phyloP scores from a whole-genome alignment of 768 basidiomycete genomes.

The Tricholomella constricta region DNA sequence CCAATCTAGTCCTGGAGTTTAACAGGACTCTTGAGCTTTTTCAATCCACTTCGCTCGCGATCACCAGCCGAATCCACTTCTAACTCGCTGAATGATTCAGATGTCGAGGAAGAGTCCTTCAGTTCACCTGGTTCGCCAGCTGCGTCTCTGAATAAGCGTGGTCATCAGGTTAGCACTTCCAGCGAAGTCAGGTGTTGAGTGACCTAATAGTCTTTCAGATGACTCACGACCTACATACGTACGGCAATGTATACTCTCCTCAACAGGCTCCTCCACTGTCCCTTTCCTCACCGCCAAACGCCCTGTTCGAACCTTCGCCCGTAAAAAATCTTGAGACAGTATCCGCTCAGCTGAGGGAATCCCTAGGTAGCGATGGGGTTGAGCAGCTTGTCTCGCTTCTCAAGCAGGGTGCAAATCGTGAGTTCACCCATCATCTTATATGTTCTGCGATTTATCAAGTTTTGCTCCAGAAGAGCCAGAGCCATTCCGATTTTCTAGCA shows the following conservation, averaged over 20 bases:
- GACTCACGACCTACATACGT: constrained; percentile 15
- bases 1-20: constrained; percentile 50
- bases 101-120: constrained; percentile 21
- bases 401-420: constrained; percentile 52
- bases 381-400: constrained; percentile 34
- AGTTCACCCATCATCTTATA: constrained; percentile 17
- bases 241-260: constrained; percentile 5
- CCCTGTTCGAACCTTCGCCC: constrained; percentile 28
- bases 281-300: constrained; percentile 1
- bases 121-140: constrained; percentile 14
- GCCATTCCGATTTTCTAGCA: constrained; percentile 65
- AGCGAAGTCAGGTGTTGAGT: neutral
- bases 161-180: constrained; percentile 26
- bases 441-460: neutral
- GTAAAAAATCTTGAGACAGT: constrained; percentile 45
- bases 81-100: constrained; percentile 17
- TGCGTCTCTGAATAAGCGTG: constrained; percentile 25
- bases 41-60: constrained; percentile 50
- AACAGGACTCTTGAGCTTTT: constrained; percentile 46
- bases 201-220: constrained; percentile 13
- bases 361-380: constrained; percentile 9
- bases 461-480: constrained; percentile 38
- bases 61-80: constrained; percentile 21
- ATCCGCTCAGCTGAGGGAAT: constrained; percentile 10
- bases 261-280: constrained; percentile 9